Evolutionary conservation across 768 basidiomycete genomes (phyloP).

Genomic region (Lactarius indigo): DNA sequence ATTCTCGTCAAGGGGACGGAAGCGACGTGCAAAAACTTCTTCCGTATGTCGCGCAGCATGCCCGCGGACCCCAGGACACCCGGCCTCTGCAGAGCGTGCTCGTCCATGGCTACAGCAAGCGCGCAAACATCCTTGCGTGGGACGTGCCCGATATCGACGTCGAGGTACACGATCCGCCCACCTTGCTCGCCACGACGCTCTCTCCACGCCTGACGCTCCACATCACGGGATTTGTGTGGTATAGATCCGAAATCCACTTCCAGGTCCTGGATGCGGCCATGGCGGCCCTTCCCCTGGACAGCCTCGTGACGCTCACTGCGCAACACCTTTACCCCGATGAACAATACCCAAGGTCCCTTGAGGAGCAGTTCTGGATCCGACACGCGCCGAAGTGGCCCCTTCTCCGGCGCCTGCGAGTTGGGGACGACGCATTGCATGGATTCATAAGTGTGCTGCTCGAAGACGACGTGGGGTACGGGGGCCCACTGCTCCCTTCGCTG

Average conservation of each 20-base stretch:
- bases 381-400: background rate
- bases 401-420: background rate
- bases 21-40: background rate
- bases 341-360: background rate
- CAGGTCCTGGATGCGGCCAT: background rate
- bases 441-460: background rate
- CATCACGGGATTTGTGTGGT: too few relatives aligned
- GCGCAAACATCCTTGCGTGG: background rate
- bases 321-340: too few relatives aligned
- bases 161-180: background rate
- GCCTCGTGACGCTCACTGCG: background rate
- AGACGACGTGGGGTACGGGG: background rate
- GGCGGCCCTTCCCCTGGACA: background rate
- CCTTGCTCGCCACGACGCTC: background rate
- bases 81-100: background rate
- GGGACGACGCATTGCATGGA: fast-evolving
- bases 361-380: background rate
- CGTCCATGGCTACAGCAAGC: background rate
- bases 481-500: background rate
- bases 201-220: background rate
- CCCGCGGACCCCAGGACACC: constrained; percentile 4
- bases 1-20: background rate
- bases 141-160: background rate
- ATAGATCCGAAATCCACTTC: background rate
- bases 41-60: background rate